A percentile compares a stretch with the other conserved stretches of the same genome.
Conservation (phyloP, 495 filamentous ascomycete species). For the Aspergillus olivimuriae region DNA sequence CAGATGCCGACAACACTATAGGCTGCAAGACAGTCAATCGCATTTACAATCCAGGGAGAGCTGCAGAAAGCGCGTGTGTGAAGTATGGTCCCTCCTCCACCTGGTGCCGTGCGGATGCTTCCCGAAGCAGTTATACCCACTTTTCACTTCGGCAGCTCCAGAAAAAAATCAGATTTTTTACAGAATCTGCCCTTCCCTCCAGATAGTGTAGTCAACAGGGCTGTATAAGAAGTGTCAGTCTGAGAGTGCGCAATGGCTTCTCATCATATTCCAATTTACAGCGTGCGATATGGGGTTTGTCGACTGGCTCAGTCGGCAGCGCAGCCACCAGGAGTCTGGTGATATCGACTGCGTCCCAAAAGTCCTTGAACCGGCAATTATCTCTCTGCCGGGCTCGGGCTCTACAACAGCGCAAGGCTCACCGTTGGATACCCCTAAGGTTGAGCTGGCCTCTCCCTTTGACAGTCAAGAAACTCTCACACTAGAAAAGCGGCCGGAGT, state of each 20-base stretch:
- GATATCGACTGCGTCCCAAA: slow-evolving; percentile 5
- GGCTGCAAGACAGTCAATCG: too few relatives aligned
- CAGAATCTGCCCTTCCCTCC: background rate
- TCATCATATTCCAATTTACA: too few relatives aligned
- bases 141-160: slow-evolving; percentile 3
- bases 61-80: too few relatives aligned
- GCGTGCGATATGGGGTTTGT: slow-evolving; percentile 5
- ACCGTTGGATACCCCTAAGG: slow-evolving; percentile 5
- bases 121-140: slow-evolving; percentile 5
- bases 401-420: background rate
- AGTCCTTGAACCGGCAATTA: slow-evolving; percentile 14
- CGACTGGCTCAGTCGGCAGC: slow-evolving; percentile 1
- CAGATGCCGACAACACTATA: too few relatives aligned
- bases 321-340: background rate
- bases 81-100: background rate
- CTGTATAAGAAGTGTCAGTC: background rate
- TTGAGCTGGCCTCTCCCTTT: slow-evolving; percentile 12
- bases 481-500: slow-evolving; percentile 22
- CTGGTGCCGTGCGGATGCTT: background rate
- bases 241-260: background rate
- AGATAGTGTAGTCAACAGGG: too few relatives aligned
- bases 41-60: too few relatives aligned
- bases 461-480: slow-evolving; percentile 14
- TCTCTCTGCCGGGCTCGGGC: slow-evolving; percentile 14
- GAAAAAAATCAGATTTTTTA: slow-evolving; percentile 1